These are phyloP conservation scores for Vittaforma corneae DNA, from an alignment of 371 early-diverging fungal genomes.

Conservation along the genomic window DNA sequence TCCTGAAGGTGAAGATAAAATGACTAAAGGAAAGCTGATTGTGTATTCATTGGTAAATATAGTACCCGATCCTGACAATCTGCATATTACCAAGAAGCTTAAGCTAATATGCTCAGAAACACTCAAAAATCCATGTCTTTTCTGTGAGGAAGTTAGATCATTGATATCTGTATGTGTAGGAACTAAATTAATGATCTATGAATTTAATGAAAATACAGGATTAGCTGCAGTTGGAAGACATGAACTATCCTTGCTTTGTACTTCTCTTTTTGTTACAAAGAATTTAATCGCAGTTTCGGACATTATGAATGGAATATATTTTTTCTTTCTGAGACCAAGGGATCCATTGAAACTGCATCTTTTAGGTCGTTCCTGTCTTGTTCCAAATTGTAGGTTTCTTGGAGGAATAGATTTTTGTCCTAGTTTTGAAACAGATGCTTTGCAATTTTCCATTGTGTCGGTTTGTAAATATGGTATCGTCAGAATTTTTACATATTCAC, in stretches of 20 bases:
- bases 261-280: constrained; percentile 43
- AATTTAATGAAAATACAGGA: constrained; percentile 50
- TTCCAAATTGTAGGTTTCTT: constrained; percentile 13
- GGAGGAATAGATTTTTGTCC: constrained; percentile 14
- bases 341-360: constrained; percentile 52
- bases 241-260: constrained; percentile 52
- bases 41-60: constrained; percentile 53
- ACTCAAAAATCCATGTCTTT: constrained; percentile 47
- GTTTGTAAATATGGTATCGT: constrained; percentile 21
- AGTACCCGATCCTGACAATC: constrained; percentile 39
- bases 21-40: constrained; percentile 46
- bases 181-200: constrained; percentile 56
- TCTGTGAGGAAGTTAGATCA: constrained; percentile 44
- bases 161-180: constrained; percentile 50
- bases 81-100: constrained; percentile 43
- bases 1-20: constrained; percentile 55
- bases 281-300: constrained; percentile 56
- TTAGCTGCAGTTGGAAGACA: constrained; percentile 55
- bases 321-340: constrained; percentile 55
- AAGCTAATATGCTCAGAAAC: constrained; percentile 51
- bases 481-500: constrained; percentile 50
- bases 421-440: constrained; percentile 15
- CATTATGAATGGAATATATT: constrained; percentile 51
- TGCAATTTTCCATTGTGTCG: constrained; percentile 16
- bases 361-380: constrained; percentile 38